Evolutionary conservation across 345 rosid genomes (phyloP).

Genomic region (Brassica napus): DNA sequence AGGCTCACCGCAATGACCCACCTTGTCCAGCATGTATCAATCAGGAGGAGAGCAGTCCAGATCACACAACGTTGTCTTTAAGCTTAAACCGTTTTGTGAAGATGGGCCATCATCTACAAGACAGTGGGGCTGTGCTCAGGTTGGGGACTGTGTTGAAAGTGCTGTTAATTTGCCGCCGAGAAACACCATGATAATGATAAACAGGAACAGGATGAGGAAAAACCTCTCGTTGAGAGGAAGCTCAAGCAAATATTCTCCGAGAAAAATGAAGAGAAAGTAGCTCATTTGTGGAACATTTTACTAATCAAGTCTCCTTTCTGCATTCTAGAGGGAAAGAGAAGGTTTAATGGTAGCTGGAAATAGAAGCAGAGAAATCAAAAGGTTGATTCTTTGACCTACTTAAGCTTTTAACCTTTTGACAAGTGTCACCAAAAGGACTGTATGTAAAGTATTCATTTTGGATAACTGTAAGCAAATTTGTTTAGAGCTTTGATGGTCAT

Average conservation of each 20-base stretch:
- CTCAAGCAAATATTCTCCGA: conserved; percentile 55
- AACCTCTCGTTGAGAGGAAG: conserved; percentile 53
- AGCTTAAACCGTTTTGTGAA: conserved; percentile 53
- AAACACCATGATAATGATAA: conserved; percentile 52
- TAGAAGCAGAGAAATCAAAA: not conserved
- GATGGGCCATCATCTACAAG: conserved; percentile 53
- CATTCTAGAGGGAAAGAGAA: conserved; percentile 17
- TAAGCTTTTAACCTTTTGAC: no score
- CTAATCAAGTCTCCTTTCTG: conserved; percentile 40
- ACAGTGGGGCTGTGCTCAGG: conserved; percentile 68
- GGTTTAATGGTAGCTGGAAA: not conserved
- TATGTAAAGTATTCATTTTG: not conserved
- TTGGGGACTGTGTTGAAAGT: conserved; percentile 61
- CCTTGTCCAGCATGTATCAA: conserved; percentile 76
- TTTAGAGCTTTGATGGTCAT: not conserved
- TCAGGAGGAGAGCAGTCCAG: conserved; percentile 49
- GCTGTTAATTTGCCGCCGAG: conserved; percentile 53
- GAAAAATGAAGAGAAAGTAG: conserved; percentile 50
- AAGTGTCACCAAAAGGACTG: no score
- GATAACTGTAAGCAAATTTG: not conserved
- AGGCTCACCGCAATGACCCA: conserved; percentile 68
- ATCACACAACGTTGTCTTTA: conserved; percentile 43
- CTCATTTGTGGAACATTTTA: conserved; percentile 36
- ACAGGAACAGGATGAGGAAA: conserved; percentile 52
- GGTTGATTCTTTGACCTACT: no score